Conservation (phyloP, 2,329 filamentous ascomycete genomes). For the Aureobasidium pullulans region DNA sequence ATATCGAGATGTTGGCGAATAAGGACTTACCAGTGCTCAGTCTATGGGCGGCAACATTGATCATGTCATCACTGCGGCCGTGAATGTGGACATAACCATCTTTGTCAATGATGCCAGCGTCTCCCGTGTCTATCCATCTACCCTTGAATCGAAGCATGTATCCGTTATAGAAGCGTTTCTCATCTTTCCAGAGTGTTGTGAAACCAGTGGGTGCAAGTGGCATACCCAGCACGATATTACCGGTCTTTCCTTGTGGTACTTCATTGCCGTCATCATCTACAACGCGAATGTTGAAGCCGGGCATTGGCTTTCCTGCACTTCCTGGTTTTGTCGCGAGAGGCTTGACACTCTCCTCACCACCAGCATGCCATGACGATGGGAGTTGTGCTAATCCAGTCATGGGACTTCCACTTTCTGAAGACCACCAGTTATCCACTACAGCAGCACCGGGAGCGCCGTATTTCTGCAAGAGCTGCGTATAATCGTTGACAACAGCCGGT, state of each 20-base stretch:
- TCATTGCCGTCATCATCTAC: conserved; percentile 75
- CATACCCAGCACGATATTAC: conserved; percentile 79
- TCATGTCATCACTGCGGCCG: conserved; percentile 70
- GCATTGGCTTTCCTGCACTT: conserved; percentile 84
- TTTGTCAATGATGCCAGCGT: conserved; percentile 76
- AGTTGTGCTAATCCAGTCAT: conserved; percentile 60
- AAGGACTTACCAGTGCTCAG: conserved; percentile 66
- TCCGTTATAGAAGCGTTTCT: conserved; percentile 74
- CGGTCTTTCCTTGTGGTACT: conserved; percentile 67
- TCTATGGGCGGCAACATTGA: conserved; percentile 91
- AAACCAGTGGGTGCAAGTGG: conserved; percentile 83
- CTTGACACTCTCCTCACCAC: conserved; percentile 51
- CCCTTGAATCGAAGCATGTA: conserved; percentile 78
- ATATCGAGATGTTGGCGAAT: not conserved
- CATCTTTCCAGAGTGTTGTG: conserved; percentile 77
- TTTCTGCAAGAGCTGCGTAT: conserved; percentile 62
- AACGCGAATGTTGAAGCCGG: conserved; percentile 78
- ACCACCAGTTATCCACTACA: conserved; percentile 70
- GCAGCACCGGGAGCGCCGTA: conserved; percentile 57
- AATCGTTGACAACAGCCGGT: conserved; percentile 74
- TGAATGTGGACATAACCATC: conserved; percentile 57
- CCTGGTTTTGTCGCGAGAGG: conserved; percentile 67
- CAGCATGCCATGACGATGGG: conserved; percentile 38
- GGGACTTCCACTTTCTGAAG: conserved; percentile 61
- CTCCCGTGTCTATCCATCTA: conserved; percentile 83